phyloP scores from a whole-genome alignment of 192 early-diverging fungal genomes.

The Phycomyces blakesleeanus region DNA sequence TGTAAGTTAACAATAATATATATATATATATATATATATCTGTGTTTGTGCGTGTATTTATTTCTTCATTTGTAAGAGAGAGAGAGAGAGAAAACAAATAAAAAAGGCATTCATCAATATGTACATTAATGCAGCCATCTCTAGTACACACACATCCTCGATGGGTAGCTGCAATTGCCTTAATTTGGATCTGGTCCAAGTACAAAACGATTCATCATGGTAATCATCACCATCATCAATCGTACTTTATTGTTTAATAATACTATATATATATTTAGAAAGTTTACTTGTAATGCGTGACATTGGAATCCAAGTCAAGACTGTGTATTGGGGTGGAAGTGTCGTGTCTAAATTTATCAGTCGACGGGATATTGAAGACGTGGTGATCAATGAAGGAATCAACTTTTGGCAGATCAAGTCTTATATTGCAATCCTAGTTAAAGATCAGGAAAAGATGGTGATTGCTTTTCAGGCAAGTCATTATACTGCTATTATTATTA shows the following conservation, averaged over 20 bases:
- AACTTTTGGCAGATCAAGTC: conserved; percentile 67
- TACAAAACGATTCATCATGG: conserved; percentile 7
- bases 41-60: no score
- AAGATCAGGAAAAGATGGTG: conserved; percentile 55
- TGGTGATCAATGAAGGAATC: conserved; percentile 78
- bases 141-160: neutral
- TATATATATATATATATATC: no score
- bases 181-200: neutral
- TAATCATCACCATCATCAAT: no score
- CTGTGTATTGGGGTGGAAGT: conserved; percentile 48
- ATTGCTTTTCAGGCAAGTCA: conserved; percentile 68
- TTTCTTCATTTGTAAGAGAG: no score
- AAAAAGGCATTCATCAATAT: no score
- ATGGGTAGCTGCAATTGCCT: neutral
- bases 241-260: no score
- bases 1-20: no score
- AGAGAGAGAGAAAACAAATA: no score
- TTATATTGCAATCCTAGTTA: conserved; percentile 68
- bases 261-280: conserved; percentile 42
- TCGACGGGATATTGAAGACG: conserved; percentile 54
- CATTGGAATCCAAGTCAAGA: conserved; percentile 68
- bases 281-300: conserved; percentile 61
- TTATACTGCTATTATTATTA: no score
- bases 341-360: conserved; percentile 59
- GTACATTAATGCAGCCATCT: neutral